Base-by-base conservation (phyloP, 2,329 filamentous ascomycete genomes). In the Beauveria sp. region DNA sequence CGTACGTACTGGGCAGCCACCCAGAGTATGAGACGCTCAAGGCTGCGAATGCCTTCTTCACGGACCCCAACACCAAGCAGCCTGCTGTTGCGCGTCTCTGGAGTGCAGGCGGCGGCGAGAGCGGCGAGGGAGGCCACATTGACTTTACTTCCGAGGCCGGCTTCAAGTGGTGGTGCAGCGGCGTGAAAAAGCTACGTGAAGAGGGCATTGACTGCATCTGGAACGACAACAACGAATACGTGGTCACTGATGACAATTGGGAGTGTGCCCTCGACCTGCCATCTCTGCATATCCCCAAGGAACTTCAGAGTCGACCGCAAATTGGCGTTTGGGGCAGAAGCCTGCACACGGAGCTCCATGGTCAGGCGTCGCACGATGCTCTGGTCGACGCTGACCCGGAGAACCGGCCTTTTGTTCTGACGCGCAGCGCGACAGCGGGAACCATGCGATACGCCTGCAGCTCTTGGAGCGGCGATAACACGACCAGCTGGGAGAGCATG, bases 201-300 rank as follows among this genome's bases (percentile, higher is more conserved):
- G 74, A 83, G 9, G 88, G 88, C 1, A 87, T 91, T 61, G 87
- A 90, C 66, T 87, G 81, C 53, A 89, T 90, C 75, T 91, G 88
- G 88, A 91, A 91, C 66, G 88, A 91, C 70, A 91, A 91, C 72
- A 91, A 90, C 66, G 88, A 91, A 71, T 91, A 90, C 70, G 86
- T 84, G 0, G 79, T 89, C 3, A 80, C 85, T 0, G 78, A 83
- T 64, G 88, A 91, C 63, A 77, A 81, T 26, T 90, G 88, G 88
- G 74, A 83, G 61, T 82, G 85, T 57, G 81, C 83, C 0, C 75
- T 89, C 0, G 79, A 85, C 1, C 63, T 64, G 34, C 65, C 67
- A 1, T 74, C 73, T 1, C 70, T 79, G 2, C 65, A 71, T 0
- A 66, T 78, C 1, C 74, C 75, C 0, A 69, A 73, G 0, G 73